Conservation (phyloP, 176 grass and related monocot genomes). For the Zoysia pacifica region DNA sequence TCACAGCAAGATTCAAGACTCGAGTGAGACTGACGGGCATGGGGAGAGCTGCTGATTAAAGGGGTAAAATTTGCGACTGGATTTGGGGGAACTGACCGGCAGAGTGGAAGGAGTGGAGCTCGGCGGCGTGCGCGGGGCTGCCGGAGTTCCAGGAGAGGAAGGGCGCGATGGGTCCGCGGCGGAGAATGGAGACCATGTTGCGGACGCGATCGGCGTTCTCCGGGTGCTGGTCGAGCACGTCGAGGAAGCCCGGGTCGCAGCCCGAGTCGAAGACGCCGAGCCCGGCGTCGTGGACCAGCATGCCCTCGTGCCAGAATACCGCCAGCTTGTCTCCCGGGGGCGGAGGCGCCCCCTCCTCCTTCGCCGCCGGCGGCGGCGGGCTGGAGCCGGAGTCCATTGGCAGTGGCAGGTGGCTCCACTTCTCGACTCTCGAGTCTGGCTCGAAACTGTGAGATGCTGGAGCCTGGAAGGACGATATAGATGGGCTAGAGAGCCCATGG, state of each 20-base stretch:
- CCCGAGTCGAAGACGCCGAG: constrained; percentile 80
- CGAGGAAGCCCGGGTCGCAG: constrained; percentile 89
- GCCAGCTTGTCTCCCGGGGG: constrained; percentile 33
- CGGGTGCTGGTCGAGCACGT: constrained; percentile 82
- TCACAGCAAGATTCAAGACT: not conserved
- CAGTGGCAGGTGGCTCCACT: not conserved
- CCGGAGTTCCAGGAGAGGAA: constrained; percentile 78
- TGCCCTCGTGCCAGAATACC: constrained; percentile 92
- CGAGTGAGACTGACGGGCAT: not conserved
- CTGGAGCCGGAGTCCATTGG: constrained; percentile 33
- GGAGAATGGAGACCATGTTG: constrained; percentile 96
- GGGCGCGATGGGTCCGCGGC: constrained; percentile 64
- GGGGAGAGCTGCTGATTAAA: not conserved
- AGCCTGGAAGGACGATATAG: not conserved
- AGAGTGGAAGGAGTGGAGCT: constrained; percentile 81
- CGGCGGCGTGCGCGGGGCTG: constrained; percentile 53
- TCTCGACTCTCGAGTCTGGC: not conserved
- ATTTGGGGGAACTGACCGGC: constrained; percentile 41
- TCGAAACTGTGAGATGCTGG: not conserved
- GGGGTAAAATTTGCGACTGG: not conserved
- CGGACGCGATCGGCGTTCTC: constrained; percentile 89
- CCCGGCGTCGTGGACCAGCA: constrained; percentile 90
- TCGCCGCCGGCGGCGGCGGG: not conserved
- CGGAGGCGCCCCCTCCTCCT: not conserved
- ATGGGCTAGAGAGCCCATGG: not conserved